A percentile compares a stretch with the other conserved stretches of the same genome.
These are phyloP conservation scores for Pichia sp. DNA, from an alignment of 1,139 yeast species.

Conservation along the genomic window DNA sequence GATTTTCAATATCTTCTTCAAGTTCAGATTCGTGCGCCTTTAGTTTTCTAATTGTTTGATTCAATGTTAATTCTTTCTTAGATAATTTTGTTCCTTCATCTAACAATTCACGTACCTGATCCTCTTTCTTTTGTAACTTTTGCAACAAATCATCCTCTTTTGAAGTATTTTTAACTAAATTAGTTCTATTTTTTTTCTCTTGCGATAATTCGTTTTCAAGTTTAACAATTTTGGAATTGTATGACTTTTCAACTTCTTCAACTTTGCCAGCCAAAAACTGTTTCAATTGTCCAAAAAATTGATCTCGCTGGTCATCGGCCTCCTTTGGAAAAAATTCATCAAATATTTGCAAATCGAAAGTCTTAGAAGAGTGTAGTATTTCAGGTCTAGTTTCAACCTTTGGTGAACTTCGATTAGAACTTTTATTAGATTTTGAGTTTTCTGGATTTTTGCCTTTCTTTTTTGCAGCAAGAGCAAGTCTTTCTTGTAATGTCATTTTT, in stretches of 20 bases:
- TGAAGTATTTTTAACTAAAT: not conserved
- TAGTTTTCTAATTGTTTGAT: constrained; percentile 60
- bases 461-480: constrained; percentile 69
- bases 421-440: not conserved
- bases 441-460: constrained; percentile 13
- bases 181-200: not conserved
- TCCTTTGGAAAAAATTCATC: constrained; percentile 4
- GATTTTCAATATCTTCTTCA: constrained; percentile 28
- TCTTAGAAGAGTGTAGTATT: no score
- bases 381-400: no score
- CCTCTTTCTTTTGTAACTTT: constrained; percentile 45
- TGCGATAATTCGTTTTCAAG: constrained; percentile 3
- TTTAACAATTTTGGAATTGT: not conserved
- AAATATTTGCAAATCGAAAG: constrained; percentile 5
- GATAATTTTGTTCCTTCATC: constrained; percentile 80
- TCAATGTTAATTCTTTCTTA: constrained; percentile 63
- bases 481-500: constrained; percentile 66
- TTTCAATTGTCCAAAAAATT: constrained; percentile 10
- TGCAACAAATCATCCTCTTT: constrained; percentile 15
- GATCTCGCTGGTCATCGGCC: constrained; percentile 2
- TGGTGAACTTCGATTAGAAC: not conserved
- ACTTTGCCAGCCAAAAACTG: not conserved
- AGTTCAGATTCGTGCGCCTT: constrained; percentile 43
- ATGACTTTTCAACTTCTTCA: constrained; percentile 7
- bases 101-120: constrained; percentile 50